Conservation (phyloP, 2,329 filamentous ascomycete species). For the Claviceps africana region DNA sequence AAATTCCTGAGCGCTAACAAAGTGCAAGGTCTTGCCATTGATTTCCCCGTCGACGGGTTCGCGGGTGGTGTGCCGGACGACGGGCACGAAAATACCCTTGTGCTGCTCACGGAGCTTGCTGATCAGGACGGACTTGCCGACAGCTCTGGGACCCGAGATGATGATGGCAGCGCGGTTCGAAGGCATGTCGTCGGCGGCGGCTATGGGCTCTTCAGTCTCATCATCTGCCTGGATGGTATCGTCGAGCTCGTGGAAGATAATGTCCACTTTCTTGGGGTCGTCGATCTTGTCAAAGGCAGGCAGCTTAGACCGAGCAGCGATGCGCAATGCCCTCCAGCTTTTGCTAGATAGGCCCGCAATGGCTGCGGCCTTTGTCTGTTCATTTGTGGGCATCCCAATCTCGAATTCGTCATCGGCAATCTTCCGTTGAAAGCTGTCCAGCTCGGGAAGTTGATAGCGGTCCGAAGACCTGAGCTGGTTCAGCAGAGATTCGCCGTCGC, state of each 20-base stretch:
- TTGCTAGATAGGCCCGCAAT: slow-evolving; percentile 71
- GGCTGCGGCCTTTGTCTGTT: slow-evolving; percentile 39
- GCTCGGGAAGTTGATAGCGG: slow-evolving; percentile 54
- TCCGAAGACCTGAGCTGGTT: slow-evolving; percentile 52
- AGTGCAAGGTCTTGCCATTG: slow-evolving; percentile 38
- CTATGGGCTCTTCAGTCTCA: slow-evolving; percentile 17
- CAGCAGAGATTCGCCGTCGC: slow-evolving; percentile 43
- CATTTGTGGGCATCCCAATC: slow-evolving; percentile 62
- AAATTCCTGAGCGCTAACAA: slow-evolving; percentile 42
- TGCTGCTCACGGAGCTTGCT: slow-evolving; percentile 49
- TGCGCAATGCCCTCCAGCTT: slow-evolving; percentile 75
- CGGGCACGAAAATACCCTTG: slow-evolving; percentile 49
- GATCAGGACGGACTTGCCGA: slow-evolving; percentile 50
- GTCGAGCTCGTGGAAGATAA: slow-evolving; percentile 38
- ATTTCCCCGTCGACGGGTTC: slow-evolving; percentile 33
- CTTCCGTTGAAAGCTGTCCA: slow-evolving; percentile 55
- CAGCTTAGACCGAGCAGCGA: slow-evolving; percentile 62
- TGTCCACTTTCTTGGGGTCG: slow-evolving; percentile 55
- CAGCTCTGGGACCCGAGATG: slow-evolving; percentile 49
- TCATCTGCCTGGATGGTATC: slow-evolving; percentile 23
- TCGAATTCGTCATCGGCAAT: slow-evolving; percentile 76
- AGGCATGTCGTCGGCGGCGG: slow-evolving; percentile 25
- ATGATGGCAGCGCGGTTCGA: slow-evolving; percentile 44
- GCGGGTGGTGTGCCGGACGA: slow-evolving; percentile 41
- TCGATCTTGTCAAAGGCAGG: slow-evolving; percentile 78